A percentile compares a stretch with the other conserved stretches of the same genome.
phyloP scores from a whole-genome alignment of 208 protist genomes.

The Crithidia brevicula region DNA sequence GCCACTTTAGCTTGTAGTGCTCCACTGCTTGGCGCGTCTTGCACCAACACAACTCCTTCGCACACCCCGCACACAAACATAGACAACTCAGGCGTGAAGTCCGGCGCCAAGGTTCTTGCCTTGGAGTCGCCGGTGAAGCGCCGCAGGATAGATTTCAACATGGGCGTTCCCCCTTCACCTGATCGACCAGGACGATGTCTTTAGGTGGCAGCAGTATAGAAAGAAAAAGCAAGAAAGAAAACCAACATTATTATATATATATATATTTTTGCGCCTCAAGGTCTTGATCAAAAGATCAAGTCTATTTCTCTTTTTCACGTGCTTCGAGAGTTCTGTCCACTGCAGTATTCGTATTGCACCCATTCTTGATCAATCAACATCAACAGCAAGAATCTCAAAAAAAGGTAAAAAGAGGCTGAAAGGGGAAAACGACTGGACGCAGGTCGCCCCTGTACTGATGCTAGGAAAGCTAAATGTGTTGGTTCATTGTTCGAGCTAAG shows the following conservation, averaged over 20 bases:
- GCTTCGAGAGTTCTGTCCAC: too few relatives aligned
- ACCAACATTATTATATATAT: not conserved
- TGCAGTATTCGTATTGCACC: too few relatives aligned
- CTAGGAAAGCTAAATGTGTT: not conserved
- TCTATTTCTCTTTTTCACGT: not conserved
- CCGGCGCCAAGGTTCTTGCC: slow-evolving; percentile 31
- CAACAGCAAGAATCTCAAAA: not conserved
- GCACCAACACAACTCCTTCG: not conserved
- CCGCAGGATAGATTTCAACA: slow-evolving; percentile 22
- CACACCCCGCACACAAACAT: slow-evolving; percentile 12
- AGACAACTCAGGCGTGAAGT: slow-evolving; percentile 4
- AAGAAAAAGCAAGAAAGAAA: slow-evolving; percentile 15
- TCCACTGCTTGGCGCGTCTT: not conserved
- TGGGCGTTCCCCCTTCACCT: slow-evolving; percentile 41
- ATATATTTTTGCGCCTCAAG: not conserved
- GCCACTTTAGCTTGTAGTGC: not conserved
- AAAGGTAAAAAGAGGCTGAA: slow-evolving; percentile 1
- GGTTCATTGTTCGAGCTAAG: not conserved
- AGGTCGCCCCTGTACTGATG: too few relatives aligned
- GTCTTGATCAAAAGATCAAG: not conserved
- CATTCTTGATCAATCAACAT: slow-evolving; percentile 5
- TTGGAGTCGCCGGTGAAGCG: slow-evolving; percentile 49
- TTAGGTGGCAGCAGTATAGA: not conserved
- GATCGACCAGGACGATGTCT: slow-evolving; percentile 25
- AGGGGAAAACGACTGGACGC: too few relatives aligned